Evolutionary conservation across 1,284 basidiomycete genomes (phyloP).

Genomic region (Moniliella sp.): DNA sequence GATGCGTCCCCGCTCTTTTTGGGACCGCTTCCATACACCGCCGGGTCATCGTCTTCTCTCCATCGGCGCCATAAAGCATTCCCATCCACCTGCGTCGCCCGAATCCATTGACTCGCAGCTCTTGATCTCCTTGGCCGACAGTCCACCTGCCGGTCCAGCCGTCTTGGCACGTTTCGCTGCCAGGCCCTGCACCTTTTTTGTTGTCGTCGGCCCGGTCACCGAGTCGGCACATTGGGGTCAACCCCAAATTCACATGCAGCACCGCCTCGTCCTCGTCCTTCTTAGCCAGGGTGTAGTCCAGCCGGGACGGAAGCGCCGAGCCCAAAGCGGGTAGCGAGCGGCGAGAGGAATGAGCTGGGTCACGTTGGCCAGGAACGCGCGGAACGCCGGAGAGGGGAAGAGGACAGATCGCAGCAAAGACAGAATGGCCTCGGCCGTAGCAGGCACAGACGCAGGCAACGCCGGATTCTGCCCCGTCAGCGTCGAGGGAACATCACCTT

Average conservation of each 20-base stretch:
- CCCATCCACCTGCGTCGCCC: conserved; percentile 78
- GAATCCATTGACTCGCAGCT: too few relatives aligned
- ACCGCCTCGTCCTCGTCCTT: conserved; percentile 50
- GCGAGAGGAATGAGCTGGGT: conserved; percentile 54
- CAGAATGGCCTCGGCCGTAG: conserved; percentile 10
- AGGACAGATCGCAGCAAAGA: conserved; percentile 16
- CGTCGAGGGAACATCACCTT: conserved; percentile 2
- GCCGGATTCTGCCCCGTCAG: conserved; percentile 1
- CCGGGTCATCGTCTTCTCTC: conserved; percentile 69
- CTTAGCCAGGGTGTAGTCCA: conserved; percentile 85
- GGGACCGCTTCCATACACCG: conserved; percentile 56
- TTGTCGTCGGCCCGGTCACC: conserved; percentile 1
- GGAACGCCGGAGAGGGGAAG: conserved; percentile 63
- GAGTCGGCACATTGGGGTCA: conserved; percentile 47
- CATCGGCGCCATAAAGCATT: conserved; percentile 85
- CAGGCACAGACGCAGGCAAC: conserved; percentile 38
- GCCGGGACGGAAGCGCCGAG: conserved; percentile 65
- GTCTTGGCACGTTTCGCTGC: not conserved
- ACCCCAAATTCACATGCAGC: conserved; percentile 67
- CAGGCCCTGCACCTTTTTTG: not conserved
- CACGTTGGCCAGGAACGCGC: conserved; percentile 65
- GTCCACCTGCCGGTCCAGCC: too few relatives aligned
- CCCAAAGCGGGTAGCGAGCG: conserved; percentile 46
- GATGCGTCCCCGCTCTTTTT: conserved; percentile 19
- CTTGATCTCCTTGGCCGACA: conserved; percentile 16